Evolutionary conservation across 345 rosid genomes (phyloP).

Genomic region (Hevea brasiliensis): DNA sequence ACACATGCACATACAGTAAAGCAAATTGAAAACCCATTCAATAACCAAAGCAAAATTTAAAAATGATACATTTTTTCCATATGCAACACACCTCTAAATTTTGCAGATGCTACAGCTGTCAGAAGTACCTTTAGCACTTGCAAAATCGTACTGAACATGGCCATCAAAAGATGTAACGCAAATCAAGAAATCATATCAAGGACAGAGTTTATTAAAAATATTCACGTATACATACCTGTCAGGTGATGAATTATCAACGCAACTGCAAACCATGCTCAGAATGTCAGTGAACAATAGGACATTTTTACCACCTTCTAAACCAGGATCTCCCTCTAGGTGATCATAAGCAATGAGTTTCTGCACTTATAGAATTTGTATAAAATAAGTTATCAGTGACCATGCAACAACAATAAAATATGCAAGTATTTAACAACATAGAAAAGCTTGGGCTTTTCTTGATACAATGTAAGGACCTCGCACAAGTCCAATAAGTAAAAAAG

Average conservation of each 20-base stretch:
- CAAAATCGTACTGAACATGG: slow-evolving; percentile 73
- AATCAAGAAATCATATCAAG: slow-evolving; percentile 21
- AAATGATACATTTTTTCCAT: slow-evolving; percentile 15
- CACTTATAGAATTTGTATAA: slow-evolving; percentile 25
- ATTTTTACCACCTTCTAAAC: slow-evolving; percentile 86
- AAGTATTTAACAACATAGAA: not conserved
- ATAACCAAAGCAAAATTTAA: slow-evolving; percentile 20
- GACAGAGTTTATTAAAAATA: not conserved
- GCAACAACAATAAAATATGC: slow-evolving; percentile 9
- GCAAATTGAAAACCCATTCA: not conserved
- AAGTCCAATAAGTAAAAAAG: slow-evolving; percentile 5
- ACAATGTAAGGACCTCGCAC: not conserved
- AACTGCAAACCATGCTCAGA: slow-evolving; percentile 83
- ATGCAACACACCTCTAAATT: slow-evolving; percentile 73
- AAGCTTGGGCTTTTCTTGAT: slow-evolving; percentile 10
- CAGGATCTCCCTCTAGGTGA: slow-evolving; percentile 98
- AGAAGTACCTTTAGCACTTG: slow-evolving; percentile 96
- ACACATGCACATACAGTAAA: slow-evolving; percentile 1
- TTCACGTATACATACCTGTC: slow-evolving; percentile 61
- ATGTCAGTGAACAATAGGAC: slow-evolving; percentile 78
- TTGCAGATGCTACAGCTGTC: slow-evolving; percentile 90
- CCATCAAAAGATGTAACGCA: slow-evolving; percentile 29
- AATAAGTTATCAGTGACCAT: slow-evolving; percentile 16
- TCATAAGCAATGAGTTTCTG: slow-evolving; percentile 98
- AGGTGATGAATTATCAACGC: slow-evolving; percentile 89